Evolutionary conservation across 169 alveolate genomes (phyloP).

Genomic region (Plasmodium vivax): DNA sequence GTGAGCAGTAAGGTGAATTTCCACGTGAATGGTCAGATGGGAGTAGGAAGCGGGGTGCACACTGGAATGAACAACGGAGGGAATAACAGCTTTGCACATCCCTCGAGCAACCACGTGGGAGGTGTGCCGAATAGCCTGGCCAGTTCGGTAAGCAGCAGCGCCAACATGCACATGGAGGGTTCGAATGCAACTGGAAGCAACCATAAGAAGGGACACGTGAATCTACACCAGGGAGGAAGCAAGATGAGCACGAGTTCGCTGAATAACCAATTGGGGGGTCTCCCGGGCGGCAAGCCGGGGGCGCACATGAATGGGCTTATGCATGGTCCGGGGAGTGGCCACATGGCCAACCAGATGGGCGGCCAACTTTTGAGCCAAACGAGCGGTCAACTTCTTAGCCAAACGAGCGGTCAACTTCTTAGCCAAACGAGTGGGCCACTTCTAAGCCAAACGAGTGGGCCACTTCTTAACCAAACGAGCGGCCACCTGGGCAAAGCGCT

Average conservation of each 20-base stretch:
- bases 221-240: not conserved
- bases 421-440: not conserved
- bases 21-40: not conserved
- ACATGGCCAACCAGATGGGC: not conserved
- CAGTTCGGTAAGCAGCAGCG: not conserved
- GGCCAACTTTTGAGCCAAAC: not conserved
- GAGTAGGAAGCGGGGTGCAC: not conserved
- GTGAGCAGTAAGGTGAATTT: not conserved
- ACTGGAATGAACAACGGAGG: not conserved
- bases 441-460: not conserved
- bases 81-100: not conserved
- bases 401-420: not conserved
- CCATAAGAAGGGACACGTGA: not conserved
- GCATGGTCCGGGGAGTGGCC: constrained; percentile 4
- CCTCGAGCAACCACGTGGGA: not conserved
- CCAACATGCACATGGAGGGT: constrained; percentile 6
- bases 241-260: not conserved
- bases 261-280: not conserved
- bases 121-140: not conserved
- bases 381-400: not conserved
- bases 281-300: not conserved
- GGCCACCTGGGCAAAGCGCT: not conserved
- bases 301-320: not conserved
- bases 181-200: not conserved
- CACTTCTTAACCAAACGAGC: not conserved